phyloP scores from a whole-genome alignment of 306 rosid genomes.

The Cicer judaicum region DNA sequence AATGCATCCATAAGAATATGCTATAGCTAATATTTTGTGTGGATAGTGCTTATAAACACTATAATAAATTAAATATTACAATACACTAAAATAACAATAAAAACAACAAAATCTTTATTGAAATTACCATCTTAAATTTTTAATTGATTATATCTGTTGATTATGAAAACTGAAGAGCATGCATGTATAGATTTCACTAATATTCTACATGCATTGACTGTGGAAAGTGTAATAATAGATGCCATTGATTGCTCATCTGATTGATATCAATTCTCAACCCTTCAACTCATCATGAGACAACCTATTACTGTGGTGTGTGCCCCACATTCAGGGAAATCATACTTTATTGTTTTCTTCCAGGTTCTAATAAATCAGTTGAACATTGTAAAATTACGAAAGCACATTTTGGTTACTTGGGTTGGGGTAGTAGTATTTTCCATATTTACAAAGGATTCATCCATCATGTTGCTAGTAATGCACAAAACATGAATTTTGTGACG shows the following conservation, averaged over 20 bases:
- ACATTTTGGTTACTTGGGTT: background rate
- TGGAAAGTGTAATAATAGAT: constrained; percentile 31
- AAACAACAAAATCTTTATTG: background rate
- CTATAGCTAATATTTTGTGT: background rate
- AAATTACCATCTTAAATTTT: background rate
- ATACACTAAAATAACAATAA: background rate
- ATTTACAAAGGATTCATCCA: constrained; percentile 18
- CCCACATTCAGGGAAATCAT: constrained; percentile 39
- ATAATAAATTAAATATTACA: background rate
- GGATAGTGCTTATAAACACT: background rate
- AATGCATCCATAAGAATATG: background rate
- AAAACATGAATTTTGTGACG: background rate
- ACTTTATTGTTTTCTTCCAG: background rate
- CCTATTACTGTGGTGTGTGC: constrained; percentile 33
- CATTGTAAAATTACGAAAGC: constrained; percentile 10
- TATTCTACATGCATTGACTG: constrained; percentile 11
- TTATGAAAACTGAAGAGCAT: background rate
- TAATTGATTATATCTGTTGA: background rate
- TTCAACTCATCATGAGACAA: constrained; percentile 34
- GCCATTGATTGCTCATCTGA: constrained; percentile 34
- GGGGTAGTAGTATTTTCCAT: background rate
- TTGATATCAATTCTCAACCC: constrained; percentile 20
- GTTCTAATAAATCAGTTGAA: constrained; percentile 19
- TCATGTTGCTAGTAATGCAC: constrained; percentile 9
- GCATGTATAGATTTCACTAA: constrained; percentile 12